phyloP scores from a whole-genome alignment of 768 basidiomycete species.

The Lactifluus piperatus region DNA sequence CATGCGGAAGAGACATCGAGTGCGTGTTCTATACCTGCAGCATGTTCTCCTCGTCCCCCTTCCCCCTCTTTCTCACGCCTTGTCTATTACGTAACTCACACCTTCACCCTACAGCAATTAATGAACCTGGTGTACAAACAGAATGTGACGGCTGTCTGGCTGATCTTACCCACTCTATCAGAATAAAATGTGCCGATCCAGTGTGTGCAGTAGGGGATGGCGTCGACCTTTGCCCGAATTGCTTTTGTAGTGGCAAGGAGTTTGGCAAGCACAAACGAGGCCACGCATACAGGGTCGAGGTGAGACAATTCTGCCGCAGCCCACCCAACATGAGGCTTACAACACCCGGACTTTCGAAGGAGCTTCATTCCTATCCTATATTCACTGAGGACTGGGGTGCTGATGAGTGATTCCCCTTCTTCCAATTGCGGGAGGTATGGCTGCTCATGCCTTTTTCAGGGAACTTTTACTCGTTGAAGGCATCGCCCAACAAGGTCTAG shows the following conservation, averaged over 20 bases:
- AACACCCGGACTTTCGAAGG: slow-evolving; percentile 37
- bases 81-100: slow-evolving; percentile 23
- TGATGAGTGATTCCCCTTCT: slow-evolving; percentile 65
- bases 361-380: slow-evolving; percentile 94
- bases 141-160: slow-evolving; percentile 76
- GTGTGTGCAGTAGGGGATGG: slow-evolving; percentile 67
- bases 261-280: slow-evolving; percentile 75
- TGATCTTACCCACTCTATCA: slow-evolving; percentile 93
- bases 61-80: slow-evolving; percentile 25
- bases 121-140: slow-evolving; percentile 76
- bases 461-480: slow-evolving; percentile 88
- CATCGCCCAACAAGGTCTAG: slow-evolving; percentile 76
- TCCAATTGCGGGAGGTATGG: neutral
- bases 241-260: slow-evolving; percentile 90
- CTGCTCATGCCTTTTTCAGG: slow-evolving; percentile 33
- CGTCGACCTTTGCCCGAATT: slow-evolving; percentile 86
- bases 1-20: slow-evolving; percentile 59
- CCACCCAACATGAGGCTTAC: slow-evolving; percentile 10
- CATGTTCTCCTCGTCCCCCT: slow-evolving; percentile 16
- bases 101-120: slow-evolving; percentile 41
- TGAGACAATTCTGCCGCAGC: slow-evolving; percentile 29
- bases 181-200: slow-evolving; percentile 90
- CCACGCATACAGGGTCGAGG: slow-evolving; percentile 90
- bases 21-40: slow-evolving; percentile 27
- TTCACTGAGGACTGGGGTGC: slow-evolving; percentile 95